Base-by-base conservation (phyloP, 768 basidiomycete species). In the Neoboletus subvelutipes region DNA sequence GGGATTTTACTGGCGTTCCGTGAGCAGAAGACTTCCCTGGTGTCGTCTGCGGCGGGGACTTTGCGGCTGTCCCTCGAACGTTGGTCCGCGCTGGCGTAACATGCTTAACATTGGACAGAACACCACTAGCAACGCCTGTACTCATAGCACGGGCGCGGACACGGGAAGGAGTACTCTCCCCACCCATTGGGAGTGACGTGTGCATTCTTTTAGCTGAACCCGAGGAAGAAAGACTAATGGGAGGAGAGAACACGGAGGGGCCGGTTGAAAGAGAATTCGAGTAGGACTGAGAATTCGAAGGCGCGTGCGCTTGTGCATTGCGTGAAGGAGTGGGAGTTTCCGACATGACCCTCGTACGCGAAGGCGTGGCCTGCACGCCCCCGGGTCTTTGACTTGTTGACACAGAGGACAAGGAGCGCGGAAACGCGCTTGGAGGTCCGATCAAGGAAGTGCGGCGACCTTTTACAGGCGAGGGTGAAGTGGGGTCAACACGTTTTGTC, bases 321-420 rank as follows among this genome's bases (percentile, higher is more conserved):
- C 49, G 69, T 31, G 56, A 70, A 24, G 54, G 64, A 60, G 66
- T 62, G 62, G 57, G 37, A 71, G 74, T 29, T 76, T 77, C 75
- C 10, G 82, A 83, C 59, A 74, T 67, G 54, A 83, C 76, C 36
- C 80, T 75, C 52, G 75, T 65, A 50, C 75, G 75, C 56, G 75
- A 69, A 24, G 73, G 72, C 71, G 73, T 67, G 56, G 70, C 74
- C 46, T 67, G 66, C 52, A 75, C 66, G 42, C 64, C 59, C 26
- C 54, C 53, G 40, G 53, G 48, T 47, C 57, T 54, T 45, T 57
- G 63, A 36, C 52, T 67, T 24, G 42, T 34, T 50, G 67, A 59
- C 24, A 64, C 53, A 18, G 67, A 57, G 42, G 64, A 56, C 24
- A 64, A 2, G 28, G 60, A 40, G 18, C 62, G 63, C 28, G 66